phyloP scores from a whole-genome alignment of 805 yeast species.

The Saccharomycopsis fodiens region DNA sequence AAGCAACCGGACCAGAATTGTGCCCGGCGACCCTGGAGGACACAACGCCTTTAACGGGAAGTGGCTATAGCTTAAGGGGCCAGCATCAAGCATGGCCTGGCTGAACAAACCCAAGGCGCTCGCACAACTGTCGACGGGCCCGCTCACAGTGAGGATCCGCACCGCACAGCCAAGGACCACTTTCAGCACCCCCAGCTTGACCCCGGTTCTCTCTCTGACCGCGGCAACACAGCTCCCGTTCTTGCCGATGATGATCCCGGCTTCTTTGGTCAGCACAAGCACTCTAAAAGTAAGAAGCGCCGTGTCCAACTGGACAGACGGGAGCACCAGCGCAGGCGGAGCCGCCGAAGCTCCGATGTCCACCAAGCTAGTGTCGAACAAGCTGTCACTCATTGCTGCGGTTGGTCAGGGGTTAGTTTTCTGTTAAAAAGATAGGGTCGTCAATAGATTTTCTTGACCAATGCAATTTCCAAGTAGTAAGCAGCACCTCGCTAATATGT shows the following conservation, averaged over 20 bases:
- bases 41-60: conserved; percentile 56
- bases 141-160: conserved; percentile 72
- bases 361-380: background rate
- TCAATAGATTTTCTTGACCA: too few species aligned
- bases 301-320: conserved; percentile 18
- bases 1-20: conserved; percentile 56
- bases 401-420: too few species aligned
- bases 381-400: too few species aligned
- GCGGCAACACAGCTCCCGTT: conserved; percentile 72
- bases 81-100: conserved; percentile 45
- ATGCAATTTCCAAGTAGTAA: too few species aligned
- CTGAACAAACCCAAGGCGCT: conserved; percentile 66
- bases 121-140: conserved; percentile 61
- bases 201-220: conserved; percentile 65
- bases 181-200: conserved; percentile 82
- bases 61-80: conserved; percentile 34
- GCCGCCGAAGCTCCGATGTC: background rate
- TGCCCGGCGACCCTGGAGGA: conserved; percentile 43
- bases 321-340: conserved; percentile 5
- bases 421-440: too few species aligned
- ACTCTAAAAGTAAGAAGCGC: conserved; percentile 37
- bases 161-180: conserved; percentile 76
- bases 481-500: too few species aligned
- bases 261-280: conserved; percentile 75
- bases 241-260: conserved; percentile 85